Conservation (phyloP, 2,329 filamentous ascomycete species). For the Myriosclerotinia scirpicola region DNA sequence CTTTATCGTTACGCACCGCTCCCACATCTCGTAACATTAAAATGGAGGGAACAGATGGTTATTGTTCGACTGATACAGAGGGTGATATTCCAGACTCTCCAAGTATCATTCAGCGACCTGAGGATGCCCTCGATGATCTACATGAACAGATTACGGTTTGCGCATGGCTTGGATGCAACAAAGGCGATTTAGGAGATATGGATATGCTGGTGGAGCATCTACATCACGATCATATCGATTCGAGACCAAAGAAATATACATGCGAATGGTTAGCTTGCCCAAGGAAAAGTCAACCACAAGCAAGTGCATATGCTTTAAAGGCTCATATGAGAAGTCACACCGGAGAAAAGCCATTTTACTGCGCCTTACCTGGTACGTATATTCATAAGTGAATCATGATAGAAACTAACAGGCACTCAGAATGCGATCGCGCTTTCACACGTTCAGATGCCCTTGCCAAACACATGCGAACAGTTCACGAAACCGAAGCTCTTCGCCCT, state of each 20-base stretch:
- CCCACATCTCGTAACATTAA: conserved; percentile 40
- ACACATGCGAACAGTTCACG: conserved; percentile 98
- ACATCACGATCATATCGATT: conserved; percentile 91
- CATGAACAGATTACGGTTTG: conserved; percentile 77
- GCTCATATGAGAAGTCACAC: conserved; percentile 98
- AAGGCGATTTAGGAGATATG: conserved; percentile 75
- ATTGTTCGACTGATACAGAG: conserved; percentile 84
- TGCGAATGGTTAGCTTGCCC: conserved; percentile 94
- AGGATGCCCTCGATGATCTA: conserved; percentile 64
- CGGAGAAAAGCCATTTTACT: conserved; percentile 97
- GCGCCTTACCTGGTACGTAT: conserved; percentile 78
- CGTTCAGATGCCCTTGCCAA: conserved; percentile 94
- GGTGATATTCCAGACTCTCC: conserved; percentile 77
- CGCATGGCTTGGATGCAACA: conserved; percentile 73
- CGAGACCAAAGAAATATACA: conserved; percentile 92
- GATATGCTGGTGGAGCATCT: conserved; percentile 79
- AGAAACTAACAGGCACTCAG: conserved; percentile 47
- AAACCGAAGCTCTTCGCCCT: conserved; percentile 88
- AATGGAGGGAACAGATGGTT: conserved; percentile 43
- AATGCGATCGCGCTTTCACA: conserved; percentile 96
- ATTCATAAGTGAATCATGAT: not conserved
- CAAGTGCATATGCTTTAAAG: conserved; percentile 91
- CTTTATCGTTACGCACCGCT: conserved; percentile 31
- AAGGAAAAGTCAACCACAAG: conserved; percentile 86
- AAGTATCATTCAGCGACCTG: conserved; percentile 59